Percentiles rank a stretch among this genome's conserved stretches.
These are phyloP conservation scores for Penicillium roqueforti DNA, from an alignment of 495 filamentous ascomycete species.

Conservation along the genomic window DNA sequence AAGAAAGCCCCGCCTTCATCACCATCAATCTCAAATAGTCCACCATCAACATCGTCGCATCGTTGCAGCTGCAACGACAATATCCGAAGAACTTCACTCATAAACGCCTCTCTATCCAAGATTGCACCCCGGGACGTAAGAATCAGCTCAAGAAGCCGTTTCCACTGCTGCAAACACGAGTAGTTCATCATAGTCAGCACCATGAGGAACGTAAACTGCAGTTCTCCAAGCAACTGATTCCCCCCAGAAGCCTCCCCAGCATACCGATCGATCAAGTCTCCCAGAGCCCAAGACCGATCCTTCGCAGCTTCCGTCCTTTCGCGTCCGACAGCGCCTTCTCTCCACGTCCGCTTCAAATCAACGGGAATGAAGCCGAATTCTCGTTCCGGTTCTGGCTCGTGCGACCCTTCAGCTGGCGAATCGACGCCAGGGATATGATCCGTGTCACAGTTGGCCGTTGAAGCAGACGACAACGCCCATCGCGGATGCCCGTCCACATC, in stretches of 20 bases:
- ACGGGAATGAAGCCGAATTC: conserved; percentile 46
- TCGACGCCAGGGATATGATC: conserved; percentile 51
- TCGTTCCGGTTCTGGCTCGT: conserved; percentile 28
- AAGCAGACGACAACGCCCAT: conserved; percentile 47
- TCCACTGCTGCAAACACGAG: conserved; percentile 88
- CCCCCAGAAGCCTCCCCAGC: conserved; percentile 20
- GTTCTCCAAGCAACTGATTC: conserved; percentile 68
- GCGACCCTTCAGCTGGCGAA: conserved; percentile 8
- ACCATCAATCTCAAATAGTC: conserved; percentile 49
- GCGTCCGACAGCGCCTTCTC: conserved; percentile 61
- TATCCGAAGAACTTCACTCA: conserved; percentile 54
- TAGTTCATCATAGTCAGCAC: conserved; percentile 77
- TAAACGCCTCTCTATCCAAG: conserved; percentile 51
- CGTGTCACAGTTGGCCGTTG: conserved; percentile 40
- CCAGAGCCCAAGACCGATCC: conserved; percentile 68
- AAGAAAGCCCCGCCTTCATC: conserved; percentile 55
- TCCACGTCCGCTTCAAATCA: conserved; percentile 61
- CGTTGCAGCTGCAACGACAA: conserved; percentile 69
- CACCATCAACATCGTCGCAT: conserved; percentile 63
- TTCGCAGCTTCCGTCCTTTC: conserved; percentile 68
- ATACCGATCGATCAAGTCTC: conserved; percentile 44
- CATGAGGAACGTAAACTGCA: conserved; percentile 82
- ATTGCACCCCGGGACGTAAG: conserved; percentile 65
- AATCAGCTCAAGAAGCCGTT: conserved; percentile 63
- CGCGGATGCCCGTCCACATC: conserved; percentile 39